Conservation (phyloP, 768 basidiomycete genomes). For the Asterophora parasitica region DNA sequence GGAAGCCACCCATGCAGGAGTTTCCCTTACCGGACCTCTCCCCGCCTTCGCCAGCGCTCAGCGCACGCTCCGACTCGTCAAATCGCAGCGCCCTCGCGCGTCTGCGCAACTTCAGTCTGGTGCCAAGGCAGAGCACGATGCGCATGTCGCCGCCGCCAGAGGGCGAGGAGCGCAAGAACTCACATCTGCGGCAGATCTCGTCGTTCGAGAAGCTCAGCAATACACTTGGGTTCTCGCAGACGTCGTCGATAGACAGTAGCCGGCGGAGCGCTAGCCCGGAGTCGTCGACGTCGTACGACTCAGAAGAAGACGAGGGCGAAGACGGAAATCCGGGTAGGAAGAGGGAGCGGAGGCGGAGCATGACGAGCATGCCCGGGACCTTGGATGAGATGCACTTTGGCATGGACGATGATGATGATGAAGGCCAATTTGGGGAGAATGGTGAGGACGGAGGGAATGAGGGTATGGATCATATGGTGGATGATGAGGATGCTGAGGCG, state of each 20-base stretch:
- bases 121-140: constrained; percentile 35
- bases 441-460: constrained; percentile 32
- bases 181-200: constrained; percentile 64
- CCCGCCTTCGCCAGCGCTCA: constrained; percentile 90
- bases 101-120: constrained; percentile 74
- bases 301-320: constrained; percentile 46
- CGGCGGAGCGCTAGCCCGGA: constrained; percentile 49
- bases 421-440: constrained; percentile 27
- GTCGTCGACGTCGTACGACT: constrained; percentile 53
- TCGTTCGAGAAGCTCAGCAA: constrained; percentile 70
- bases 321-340: constrained; percentile 36
- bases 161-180: constrained; percentile 24
- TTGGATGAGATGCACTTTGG: constrained; percentile 59
- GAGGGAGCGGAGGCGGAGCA: constrained; percentile 52
- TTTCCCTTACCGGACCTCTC: constrained; percentile 73
- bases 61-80: constrained; percentile 87
- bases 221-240: constrained; percentile 46
- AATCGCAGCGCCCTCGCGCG: constrained; percentile 68
- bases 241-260: constrained; percentile 33
- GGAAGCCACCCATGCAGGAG: constrained; percentile 79
- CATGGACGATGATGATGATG: constrained; percentile 46
- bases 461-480: constrained; percentile 34
- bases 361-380: constrained; percentile 85
- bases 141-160: constrained; percentile 29
- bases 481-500: constrained; percentile 60